These are phyloP conservation scores for Saccharomyces eubayanus DNA, from an alignment of 805 yeast species.

Conservation along the genomic window DNA sequence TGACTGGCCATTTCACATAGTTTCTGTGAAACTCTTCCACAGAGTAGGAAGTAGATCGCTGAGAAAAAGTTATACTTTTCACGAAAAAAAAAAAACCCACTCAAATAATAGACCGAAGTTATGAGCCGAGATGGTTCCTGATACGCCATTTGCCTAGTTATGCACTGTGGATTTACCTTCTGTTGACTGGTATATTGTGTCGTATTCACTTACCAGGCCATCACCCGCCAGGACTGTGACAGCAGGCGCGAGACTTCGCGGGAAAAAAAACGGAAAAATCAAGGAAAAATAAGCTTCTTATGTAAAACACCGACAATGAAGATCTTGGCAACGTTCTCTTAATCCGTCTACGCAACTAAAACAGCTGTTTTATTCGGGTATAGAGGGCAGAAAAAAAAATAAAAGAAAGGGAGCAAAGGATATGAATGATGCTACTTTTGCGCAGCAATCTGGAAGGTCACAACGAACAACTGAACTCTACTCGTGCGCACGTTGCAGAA, in stretches of 20 bases:
- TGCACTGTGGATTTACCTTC: neutral
- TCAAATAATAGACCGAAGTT: too few species aligned
- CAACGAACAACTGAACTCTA: conserved; percentile 15
- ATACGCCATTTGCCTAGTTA: neutral
- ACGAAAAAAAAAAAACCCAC: too few species aligned
- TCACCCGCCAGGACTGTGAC: neutral
- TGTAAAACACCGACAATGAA: neutral
- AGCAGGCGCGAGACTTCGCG: neutral
- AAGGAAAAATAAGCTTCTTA: neutral
- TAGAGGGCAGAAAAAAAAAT: neutral
- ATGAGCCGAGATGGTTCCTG: neutral
- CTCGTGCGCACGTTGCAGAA: conserved; percentile 42
- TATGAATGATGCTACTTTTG: neutral
- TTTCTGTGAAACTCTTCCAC: neutral
- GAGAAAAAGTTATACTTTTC: too few species aligned
- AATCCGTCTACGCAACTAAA: neutral
- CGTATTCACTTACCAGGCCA: neutral
- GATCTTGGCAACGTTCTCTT: neutral
- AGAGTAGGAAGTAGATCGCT: too few species aligned
- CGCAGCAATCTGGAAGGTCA: neutral
- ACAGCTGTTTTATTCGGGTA: neutral
- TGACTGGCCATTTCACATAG: neutral
- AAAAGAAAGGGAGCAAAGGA: conserved; percentile 8
- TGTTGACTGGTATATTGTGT: neutral
- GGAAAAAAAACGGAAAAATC: neutral